Evolutionary conservation across 225 moss, liverwort and hornwort species (phyloP).

Genomic region (Climacium dendroides): DNA sequence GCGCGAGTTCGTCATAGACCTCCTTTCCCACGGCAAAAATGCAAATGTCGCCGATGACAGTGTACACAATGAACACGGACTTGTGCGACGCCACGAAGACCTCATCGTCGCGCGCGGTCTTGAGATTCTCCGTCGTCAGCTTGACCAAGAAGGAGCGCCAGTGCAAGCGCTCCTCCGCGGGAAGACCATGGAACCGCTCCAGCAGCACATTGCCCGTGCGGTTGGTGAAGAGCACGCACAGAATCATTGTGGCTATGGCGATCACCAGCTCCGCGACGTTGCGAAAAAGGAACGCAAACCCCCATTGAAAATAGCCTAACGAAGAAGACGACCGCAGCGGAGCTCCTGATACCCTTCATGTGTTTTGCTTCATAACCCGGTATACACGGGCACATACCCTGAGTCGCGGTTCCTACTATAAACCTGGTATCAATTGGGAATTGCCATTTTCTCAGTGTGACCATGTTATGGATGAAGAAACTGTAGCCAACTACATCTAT

Average conservation of each 20-base stretch:
- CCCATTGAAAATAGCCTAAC: neutral
- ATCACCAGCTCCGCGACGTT: neutral
- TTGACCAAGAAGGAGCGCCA: slow-evolving; percentile 89
- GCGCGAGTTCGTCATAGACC: slow-evolving; percentile 84
- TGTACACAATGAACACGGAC: slow-evolving; percentile 88
- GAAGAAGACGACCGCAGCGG: neutral
- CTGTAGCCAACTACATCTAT: neutral
- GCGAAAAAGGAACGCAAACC: neutral
- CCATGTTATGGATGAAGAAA: neutral
- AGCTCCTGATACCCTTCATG: neutral
- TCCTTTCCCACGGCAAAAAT: slow-evolving; percentile 87
- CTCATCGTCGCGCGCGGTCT: slow-evolving; percentile 79
- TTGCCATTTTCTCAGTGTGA: neutral
- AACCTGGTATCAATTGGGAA: neutral
- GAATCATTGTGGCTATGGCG: slow-evolving; percentile 47
- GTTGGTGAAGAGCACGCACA: slow-evolving; percentile 74
- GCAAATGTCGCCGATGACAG: slow-evolving; percentile 75
- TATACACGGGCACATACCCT: no score
- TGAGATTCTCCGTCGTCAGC: slow-evolving; percentile 80
- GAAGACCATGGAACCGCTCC: slow-evolving; percentile 88
- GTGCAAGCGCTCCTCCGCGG: slow-evolving; percentile 74
- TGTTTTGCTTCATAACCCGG: no score
- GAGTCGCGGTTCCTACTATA: neutral
- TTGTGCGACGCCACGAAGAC: slow-evolving; percentile 91
- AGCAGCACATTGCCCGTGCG: slow-evolving; percentile 78